Evolutionary conservation across 805 yeast species (phyloP).

Genomic region (Zygotorulaspora chibaensis): DNA sequence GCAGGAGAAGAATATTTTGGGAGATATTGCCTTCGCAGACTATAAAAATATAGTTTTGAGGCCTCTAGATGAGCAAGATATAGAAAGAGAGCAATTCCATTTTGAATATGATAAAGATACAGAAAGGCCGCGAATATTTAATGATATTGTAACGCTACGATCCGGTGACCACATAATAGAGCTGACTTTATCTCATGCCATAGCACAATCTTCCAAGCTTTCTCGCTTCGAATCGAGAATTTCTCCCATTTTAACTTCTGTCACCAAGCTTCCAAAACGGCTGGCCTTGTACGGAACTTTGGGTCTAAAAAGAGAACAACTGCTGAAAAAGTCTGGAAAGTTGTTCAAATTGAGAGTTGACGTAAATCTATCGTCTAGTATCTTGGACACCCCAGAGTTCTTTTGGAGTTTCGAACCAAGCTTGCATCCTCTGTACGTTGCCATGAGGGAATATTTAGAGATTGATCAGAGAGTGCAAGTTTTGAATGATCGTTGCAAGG

Average conservation of each 20-base stretch:
- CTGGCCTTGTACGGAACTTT: conserved; percentile 85
- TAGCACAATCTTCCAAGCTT: conserved; percentile 91
- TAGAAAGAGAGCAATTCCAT: conserved; percentile 76
- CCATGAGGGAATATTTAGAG: conserved; percentile 87
- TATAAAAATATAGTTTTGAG: conserved; percentile 54
- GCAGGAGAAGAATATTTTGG: conserved; percentile 89
- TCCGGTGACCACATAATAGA: conserved; percentile 92
- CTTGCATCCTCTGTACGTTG: conserved; percentile 83
- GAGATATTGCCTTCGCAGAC: conserved; percentile 67
- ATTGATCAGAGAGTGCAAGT: conserved; percentile 94
- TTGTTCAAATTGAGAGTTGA: conserved; percentile 88
- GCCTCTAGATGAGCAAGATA: conserved; percentile 81
- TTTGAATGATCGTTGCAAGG: conserved; percentile 87
- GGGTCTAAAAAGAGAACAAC: conserved; percentile 79
- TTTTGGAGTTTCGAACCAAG: conserved; percentile 97
- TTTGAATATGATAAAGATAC: conserved; percentile 50
- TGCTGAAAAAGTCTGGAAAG: conserved; percentile 83
- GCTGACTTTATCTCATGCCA: conserved; percentile 90
- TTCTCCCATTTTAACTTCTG: conserved; percentile 76
- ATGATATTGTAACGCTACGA: conserved; percentile 87
- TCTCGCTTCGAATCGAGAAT: conserved; percentile 89
- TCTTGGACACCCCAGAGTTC: conserved; percentile 91
- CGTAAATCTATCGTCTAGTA: conserved; percentile 85
- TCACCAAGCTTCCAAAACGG: conserved; percentile 84
- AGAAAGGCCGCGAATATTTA: conserved; percentile 72